Conservation (phyloP, 352 stramenopile species). For the Phytopythium sindhum region DNA sequence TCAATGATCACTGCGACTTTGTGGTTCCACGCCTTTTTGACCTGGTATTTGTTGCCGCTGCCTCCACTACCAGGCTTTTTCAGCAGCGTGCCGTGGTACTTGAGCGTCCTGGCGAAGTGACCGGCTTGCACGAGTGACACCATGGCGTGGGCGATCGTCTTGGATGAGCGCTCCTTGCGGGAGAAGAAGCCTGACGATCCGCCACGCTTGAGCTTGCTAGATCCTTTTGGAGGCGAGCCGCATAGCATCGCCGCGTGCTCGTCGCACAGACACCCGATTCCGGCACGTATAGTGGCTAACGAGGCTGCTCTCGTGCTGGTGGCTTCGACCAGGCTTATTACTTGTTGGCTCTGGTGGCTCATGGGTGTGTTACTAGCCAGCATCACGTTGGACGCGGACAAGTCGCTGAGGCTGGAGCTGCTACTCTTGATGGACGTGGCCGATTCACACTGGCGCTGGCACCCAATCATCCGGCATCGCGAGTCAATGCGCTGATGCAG, state of each 20-base stretch:
- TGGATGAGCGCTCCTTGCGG: slow-evolving; percentile 10
- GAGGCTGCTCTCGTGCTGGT: not conserved
- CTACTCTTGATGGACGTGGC: not conserved
- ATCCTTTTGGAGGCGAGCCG: slow-evolving; percentile 26
- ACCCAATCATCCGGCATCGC: slow-evolving; percentile 55
- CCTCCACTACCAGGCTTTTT: slow-evolving; percentile 31
- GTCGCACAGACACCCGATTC: slow-evolving; percentile 21
- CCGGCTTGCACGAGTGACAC: slow-evolving; percentile 29
- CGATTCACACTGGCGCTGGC: slow-evolving; percentile 15
- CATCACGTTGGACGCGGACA: slow-evolving; percentile 23
- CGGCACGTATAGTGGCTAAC: slow-evolving; percentile 8
- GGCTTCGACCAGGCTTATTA: not conserved
- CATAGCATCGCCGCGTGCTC: slow-evolving; percentile 24
- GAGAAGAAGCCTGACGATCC: slow-evolving; percentile 1
- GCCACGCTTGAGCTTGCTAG: slow-evolving; percentile 3
- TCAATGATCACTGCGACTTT: slow-evolving; percentile 60
- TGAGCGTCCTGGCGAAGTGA: slow-evolving; percentile 53
- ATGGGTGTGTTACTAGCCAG: slow-evolving; percentile 5
- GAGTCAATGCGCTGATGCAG: slow-evolving; percentile 39
- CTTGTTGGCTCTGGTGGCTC: not conserved
- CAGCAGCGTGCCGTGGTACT: slow-evolving; percentile 51
- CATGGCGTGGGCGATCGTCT: slow-evolving; percentile 9
- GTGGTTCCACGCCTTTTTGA: slow-evolving; percentile 52
- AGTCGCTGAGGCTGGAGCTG: slow-evolving; percentile 9
- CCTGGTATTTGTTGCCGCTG: slow-evolving; percentile 43